Evolutionary conservation across 352 stramenopile species (phyloP), one percentile per base, ranked within the genome.

Genomic region (Thalassiosira tumida): DNA sequence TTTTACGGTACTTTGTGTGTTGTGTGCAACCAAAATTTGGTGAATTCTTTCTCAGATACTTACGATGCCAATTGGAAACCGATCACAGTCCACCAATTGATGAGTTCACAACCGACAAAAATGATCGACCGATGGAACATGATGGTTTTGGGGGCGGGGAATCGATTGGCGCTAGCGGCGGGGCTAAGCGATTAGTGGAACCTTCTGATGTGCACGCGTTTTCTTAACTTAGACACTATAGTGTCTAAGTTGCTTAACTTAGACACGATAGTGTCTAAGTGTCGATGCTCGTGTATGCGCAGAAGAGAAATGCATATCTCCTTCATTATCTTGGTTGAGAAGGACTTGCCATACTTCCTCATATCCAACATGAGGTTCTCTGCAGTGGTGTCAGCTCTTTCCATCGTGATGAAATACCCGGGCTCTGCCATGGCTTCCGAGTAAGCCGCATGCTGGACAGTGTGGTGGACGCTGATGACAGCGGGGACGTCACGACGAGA

Each of bases 371-470:
- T 96, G 21, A 97, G 74, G 87, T 97, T 97, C 88, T 97, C 96
- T 24, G 95, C 95, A 35, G 96, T 97, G 38, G 93, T 96, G 51
- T 97, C 96, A 40, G 96, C 96, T 81, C 92, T 95, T 86, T 97
- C 95, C 95, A 97, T 97, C 0, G 96, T 97, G 67, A 97, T 97
- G 77, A 95, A 97, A 67, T 97, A 97, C 7, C 94, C 96, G 64
- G 96, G 96, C 59, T 97, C 96, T 13, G 95, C 96, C 96, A 97
- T 97, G 43, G 96, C 96, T 87, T 97, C 96, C 1, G 95, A 95
- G 80, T 97, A 97, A 5, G 95, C 94, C 26, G 96, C 96, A 89
- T 97, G 94, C 77, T 96, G 94, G 17, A 97, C 96, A 3, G 96
- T 97, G 84, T 97, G 96, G 67, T 97, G 95, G 51, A 97, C 89